Base-by-base conservation (phyloP, 1,284 basidiomycete genomes). In the Boletus sp. region DNA sequence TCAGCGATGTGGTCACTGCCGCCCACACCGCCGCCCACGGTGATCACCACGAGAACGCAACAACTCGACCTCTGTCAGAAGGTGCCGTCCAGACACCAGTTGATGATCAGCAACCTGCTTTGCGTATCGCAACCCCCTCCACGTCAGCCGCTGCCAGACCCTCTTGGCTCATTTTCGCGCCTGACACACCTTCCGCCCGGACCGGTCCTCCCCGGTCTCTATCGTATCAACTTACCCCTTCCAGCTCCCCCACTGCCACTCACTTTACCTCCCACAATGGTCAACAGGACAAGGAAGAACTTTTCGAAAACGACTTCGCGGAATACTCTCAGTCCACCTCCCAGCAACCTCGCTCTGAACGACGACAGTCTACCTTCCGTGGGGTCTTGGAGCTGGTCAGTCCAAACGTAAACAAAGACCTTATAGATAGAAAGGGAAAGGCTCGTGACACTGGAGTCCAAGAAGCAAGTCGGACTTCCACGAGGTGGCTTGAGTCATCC, bases 181-280 rank as follows among this genome's bases (percentile, higher is more conserved):
- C 67, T 34, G 68, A 73, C 51, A 83, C 83, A 0, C 86, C 86
- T 10, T 78, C 82, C 5, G 54, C 71, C 41, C 74, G 85, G 40
- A 87, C 84, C 5, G 86, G 86, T 16, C 84, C 85, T 35, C 86
- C 86, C 8, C 75, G 86, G 32, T 85, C 86, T 0, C 70, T 88
- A 29, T 84, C 83, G 2, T 83, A 80, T 61, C 75, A 73, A 19
- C 79, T 81, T 56, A 74, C 78, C n/a, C 64, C 77, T 16, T 68
- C 77, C 2, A 64, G 63, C 45, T 76, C 76, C 8, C 76, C 73
- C 23, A 62, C 64, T 10, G 52, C 59, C 14, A 69, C 67, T 7
- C 65, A 66, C 30, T 48, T 46, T 6, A 20, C 35, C 13, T 27
- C 32, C 12, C 39, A 45, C 20, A 46, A 46, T 58, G 61, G 23